phyloP scores from a whole-genome alignment of 1,139 yeast genomes.

The Sugiyamaella grinbergsii region DNA sequence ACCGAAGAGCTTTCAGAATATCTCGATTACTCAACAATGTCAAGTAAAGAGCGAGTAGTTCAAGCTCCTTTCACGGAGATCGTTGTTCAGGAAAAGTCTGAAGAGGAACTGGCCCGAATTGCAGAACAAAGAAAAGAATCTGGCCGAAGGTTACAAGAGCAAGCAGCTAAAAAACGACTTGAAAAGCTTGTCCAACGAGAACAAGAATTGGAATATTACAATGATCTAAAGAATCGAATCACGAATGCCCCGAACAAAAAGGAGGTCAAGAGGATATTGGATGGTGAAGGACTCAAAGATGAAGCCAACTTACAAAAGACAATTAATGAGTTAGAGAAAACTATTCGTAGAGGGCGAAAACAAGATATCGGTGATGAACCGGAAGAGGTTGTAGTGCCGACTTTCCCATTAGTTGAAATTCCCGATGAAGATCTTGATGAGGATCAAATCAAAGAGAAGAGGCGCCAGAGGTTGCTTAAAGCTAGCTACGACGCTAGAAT shows the following conservation, averaged over 20 bases:
- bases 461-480: slow-evolving; percentile 77
- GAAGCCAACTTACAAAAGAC: slow-evolving; percentile 72
- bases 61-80: slow-evolving; percentile 80
- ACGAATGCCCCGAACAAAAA: slow-evolving; percentile 51
- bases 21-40: slow-evolving; percentile 65
- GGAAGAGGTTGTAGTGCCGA: slow-evolving; percentile 54
- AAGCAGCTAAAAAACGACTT: slow-evolving; percentile 79
- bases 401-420: slow-evolving; percentile 77
- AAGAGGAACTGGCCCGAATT: slow-evolving; percentile 76
- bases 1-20: slow-evolving; percentile 59
- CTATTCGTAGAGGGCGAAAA: slow-evolving; percentile 67
- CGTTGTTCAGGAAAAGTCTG: slow-evolving; percentile 69
- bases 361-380: slow-evolving; percentile 62
- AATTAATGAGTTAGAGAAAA: slow-evolving; percentile 62
- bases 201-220: slow-evolving; percentile 73
- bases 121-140: slow-evolving; percentile 83
- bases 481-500: slow-evolving; percentile 88
- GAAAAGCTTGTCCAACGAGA: slow-evolving; percentile 83
- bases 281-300: slow-evolving; percentile 77
- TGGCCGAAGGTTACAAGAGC: slow-evolving; percentile 87
- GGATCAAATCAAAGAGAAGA: slow-evolving; percentile 82
- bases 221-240: slow-evolving; percentile 57
- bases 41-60: slow-evolving; percentile 66
- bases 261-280: slow-evolving; percentile 51
- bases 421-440: slow-evolving; percentile 79